Evolutionary conservation across 2,329 filamentous ascomycete genomes (phyloP).

Genomic region (Exophiala sp.): DNA sequence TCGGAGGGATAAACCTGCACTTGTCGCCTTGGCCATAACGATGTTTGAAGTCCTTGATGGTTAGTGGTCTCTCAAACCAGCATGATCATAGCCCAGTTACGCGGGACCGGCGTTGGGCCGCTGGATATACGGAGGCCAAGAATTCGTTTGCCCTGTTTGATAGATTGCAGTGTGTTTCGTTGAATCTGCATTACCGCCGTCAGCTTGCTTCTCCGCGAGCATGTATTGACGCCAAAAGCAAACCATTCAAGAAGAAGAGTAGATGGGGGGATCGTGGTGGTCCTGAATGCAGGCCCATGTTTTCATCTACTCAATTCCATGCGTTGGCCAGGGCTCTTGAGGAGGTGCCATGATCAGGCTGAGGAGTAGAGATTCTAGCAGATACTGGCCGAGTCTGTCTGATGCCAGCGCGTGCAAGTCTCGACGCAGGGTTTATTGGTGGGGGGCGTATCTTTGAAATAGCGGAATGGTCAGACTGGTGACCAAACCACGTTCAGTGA

Average conservation of each 20-base stretch:
- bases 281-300: too few relatives aligned
- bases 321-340: too few relatives aligned
- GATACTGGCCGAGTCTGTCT: neutral
- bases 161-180: neutral
- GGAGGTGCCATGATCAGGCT: neutral
- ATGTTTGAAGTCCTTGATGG: constrained; percentile 9
- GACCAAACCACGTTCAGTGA: too few relatives aligned
- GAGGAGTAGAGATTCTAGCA: neutral
- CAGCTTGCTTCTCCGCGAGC: too few relatives aligned
- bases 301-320: too few relatives aligned
- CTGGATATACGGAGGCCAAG: neutral
- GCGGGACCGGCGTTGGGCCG: neutral
- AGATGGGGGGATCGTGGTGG: too few relatives aligned
- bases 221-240: too few relatives aligned
- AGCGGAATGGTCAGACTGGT: too few relatives aligned
- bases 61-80: constrained; percentile 12
- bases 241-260: too few relatives aligned
- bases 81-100: constrained; percentile 10
- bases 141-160: neutral
- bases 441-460: too few relatives aligned
- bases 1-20: constrained; percentile 7
- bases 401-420: neutral
- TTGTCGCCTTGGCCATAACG: too few relatives aligned
- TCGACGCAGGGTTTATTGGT: neutral
- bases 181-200: neutral